Evolutionary conservation across 768 basidiomycete species (phyloP), one percentile per base, ranked within the genome.

Genomic region (Pholiota molesta): DNA sequence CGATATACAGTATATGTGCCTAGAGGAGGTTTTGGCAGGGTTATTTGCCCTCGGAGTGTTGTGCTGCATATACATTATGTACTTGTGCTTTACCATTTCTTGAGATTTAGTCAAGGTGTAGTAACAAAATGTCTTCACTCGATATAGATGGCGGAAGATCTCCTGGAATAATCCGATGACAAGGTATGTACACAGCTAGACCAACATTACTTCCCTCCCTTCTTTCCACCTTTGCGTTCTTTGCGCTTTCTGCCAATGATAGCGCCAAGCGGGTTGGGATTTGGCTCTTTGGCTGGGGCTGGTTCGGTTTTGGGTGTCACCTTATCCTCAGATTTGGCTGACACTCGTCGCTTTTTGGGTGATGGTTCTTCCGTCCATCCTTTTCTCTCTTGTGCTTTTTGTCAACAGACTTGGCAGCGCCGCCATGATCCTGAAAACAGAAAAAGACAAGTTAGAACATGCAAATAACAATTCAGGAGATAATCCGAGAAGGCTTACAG

Each of bases 171-270:
- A 40, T 59, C 39, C 37, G 44, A 29, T 5, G 31, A 58, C 21
- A 44, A 11, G 39, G 2, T 1, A 53, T 6, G 11, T 26, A 4
- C 26, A 26, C 14, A 5, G 3, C 28, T 26, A 45, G 37, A 17
- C 40, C 33, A 17, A 37, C 0, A 45, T 65, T 37, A 66, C 45
- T 66, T 68, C 17, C 61, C 57, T 28, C 65, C 64, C 52, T 66
- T 70, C 68, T 77, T 79, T 23, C 73, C 74, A 14, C 66, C 73
- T 72, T 83, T 90, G 51, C 88, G 78, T 72, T 89, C 83, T 69
- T 88, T 90, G 57, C 93, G 81, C 77, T 94, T 95, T 69, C 91
- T 80, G 14, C 93, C 92, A 65, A 95, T 95, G 35, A 94, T 66
- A 7, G 86, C 81, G 6, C 92, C 91, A 39, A 93, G 66, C 1